A percentile compares a stretch with the other conserved stretches of the same genome.
phyloP scores from a whole-genome alignment of 1,284 basidiomycete species.

The Paramarasmius palmivorus region DNA sequence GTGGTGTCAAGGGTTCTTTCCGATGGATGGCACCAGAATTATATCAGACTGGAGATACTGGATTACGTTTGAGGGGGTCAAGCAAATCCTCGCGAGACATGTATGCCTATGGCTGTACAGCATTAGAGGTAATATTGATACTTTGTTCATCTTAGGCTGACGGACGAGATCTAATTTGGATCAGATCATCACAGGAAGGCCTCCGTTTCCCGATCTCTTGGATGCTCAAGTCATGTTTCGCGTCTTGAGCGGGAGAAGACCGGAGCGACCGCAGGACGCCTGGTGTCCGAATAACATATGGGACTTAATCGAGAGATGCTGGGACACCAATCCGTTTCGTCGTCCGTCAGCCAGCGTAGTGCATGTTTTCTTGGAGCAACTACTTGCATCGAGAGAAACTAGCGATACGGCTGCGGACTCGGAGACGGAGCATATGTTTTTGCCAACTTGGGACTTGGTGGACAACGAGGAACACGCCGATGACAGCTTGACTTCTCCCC shows the following conservation, averaged over 20 bases:
- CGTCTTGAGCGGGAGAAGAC: not conserved
- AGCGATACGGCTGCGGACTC: too few relatives aligned
- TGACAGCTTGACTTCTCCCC: too few relatives aligned
- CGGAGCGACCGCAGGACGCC: conserved; percentile 1
- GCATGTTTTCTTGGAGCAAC: not conserved
- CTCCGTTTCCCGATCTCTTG: conserved; percentile 1
- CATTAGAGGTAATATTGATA: conserved; percentile 10
- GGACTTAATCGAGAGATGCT: conserved; percentile 4
- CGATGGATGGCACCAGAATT: conserved; percentile 9
- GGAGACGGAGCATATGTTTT: too few relatives aligned
- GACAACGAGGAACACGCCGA: too few relatives aligned
- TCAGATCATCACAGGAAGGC: conserved; percentile 2
- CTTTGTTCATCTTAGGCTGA: not conserved
- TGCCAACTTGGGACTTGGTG: too few relatives aligned
- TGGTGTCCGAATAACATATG: conserved; percentile 11
- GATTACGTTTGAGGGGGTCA: not conserved
- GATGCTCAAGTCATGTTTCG: conserved; percentile 1
- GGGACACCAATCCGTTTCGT: not conserved
- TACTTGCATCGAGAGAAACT: too few relatives aligned
- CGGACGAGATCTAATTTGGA: not conserved
- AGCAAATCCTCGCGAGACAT: conserved; percentile 6
- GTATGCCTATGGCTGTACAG: conserved; percentile 14
- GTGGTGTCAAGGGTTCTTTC: not conserved
- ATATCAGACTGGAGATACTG: not conserved
- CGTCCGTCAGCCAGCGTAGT: conserved; percentile 1